These are phyloP conservation scores for Pleomassaria siparia DNA, from an alignment of 2,329 filamentous ascomycete genomes.

Conservation along the genomic window DNA sequence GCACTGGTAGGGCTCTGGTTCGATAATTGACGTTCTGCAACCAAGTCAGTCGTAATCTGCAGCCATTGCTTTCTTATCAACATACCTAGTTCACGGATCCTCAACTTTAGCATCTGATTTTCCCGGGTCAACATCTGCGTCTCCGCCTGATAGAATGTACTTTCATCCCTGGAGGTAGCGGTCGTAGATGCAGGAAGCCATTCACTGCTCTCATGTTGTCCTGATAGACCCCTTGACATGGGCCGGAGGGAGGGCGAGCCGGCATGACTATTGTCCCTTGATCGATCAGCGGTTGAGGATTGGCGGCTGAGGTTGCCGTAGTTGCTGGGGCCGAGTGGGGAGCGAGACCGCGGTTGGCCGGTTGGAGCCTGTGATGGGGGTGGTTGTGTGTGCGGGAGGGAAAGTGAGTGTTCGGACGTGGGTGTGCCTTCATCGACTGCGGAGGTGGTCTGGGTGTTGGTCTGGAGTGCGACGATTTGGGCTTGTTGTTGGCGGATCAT, in stretches of 20 bases:
- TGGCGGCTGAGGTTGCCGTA: conserved; percentile 45
- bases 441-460: conserved; percentile 42
- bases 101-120: conserved; percentile 78
- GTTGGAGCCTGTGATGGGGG: conserved; percentile 43
- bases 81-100: conserved; percentile 71
- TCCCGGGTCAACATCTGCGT: conserved; percentile 75
- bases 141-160: conserved; percentile 79
- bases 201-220: conserved; percentile 57
- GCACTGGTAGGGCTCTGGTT: conserved; percentile 34
- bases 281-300: conserved; percentile 44
- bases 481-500: conserved; percentile 77
- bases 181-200: conserved; percentile 56
- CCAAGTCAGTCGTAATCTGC: background rate
- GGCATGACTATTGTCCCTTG: conserved; percentile 41
- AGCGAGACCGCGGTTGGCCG: conserved; percentile 45
- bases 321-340: conserved; percentile 28
- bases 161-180: conserved; percentile 61
- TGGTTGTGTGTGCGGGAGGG: conserved; percentile 42
- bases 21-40: conserved; percentile 37
- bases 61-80: background rate
- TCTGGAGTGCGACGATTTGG: conserved; percentile 63
- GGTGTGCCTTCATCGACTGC: conserved; percentile 57
- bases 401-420: conserved; percentile 51
- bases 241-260: conserved; percentile 54
- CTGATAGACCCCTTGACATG: conserved; percentile 46